These are phyloP conservation scores for Wallacemonas sp. DNA, from an alignment of 208 protist genomes.

Conservation along the genomic window DNA sequence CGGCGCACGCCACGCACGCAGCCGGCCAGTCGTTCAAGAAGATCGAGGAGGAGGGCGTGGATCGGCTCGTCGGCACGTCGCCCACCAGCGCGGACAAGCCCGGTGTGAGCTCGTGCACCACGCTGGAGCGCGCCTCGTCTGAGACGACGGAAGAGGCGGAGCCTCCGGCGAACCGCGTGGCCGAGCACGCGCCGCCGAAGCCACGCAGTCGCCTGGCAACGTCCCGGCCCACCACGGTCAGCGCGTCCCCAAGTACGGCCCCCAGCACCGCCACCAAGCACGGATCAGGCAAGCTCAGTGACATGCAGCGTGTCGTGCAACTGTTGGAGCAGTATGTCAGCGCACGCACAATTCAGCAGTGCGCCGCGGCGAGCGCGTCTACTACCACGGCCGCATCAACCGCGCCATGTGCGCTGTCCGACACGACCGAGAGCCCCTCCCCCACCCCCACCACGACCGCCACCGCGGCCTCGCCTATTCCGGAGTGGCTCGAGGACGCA, in stretches of 20 bases:
- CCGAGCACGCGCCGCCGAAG: background rate
- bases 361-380: background rate
- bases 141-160: background rate
- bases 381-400: background rate
- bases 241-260: no score
- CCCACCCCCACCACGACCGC: no score
- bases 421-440: no score
- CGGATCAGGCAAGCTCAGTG: background rate
- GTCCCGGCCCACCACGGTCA: no score
- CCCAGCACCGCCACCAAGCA: background rate
- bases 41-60: background rate
- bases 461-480: background rate
- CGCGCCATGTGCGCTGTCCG: no score
- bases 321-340: slow-evolving; percentile 2
- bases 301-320: background rate
- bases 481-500: background rate
- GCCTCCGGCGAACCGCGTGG: background rate
- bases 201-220: background rate
- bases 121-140: background rate
- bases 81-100: slow-evolving; percentile 9
- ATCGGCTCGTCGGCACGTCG: background rate
- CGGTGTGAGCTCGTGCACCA: slow-evolving; percentile 12
- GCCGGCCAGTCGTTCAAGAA: background rate
- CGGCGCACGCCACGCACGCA: background rate
- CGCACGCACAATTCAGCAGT: background rate